Base-by-base conservation (phyloP, 371 early-diverging fungal species). In the Mortierella sp. region DNA sequence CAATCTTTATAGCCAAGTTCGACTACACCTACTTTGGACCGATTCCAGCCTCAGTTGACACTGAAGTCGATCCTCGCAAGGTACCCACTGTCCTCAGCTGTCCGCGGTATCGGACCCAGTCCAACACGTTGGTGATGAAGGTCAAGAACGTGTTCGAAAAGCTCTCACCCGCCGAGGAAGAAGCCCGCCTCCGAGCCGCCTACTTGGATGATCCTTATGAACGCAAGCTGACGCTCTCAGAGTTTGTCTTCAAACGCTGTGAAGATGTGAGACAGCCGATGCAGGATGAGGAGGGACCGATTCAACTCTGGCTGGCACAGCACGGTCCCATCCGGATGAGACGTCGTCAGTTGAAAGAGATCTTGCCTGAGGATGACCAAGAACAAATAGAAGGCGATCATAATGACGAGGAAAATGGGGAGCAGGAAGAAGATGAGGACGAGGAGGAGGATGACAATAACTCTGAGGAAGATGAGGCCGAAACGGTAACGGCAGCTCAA, bases 1-100 rank as follows among this genome's bases (percentile, higher is more conserved):
- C 9, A 27, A 7, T 27, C 17, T 32, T 1, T 42, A 43, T 49
- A 76, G 70, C 81, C 28, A 81, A 80, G 49, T 87, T 87, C 70
- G 84, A 87, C 52, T 84, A 84, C 63, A 82, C 82, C 6, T 85
- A 75, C 49, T 73, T 75, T 43, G 80, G 80, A 3, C 70, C 81
- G 15, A 76, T 79, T 21, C 68, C 64, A 8, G 52, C 80, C 0
- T 66, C 73, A 2, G 55, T 63, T 24, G 73, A 73, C 21, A 54
- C 50, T 0, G 67, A 73, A 3, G 73, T 73, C 24, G 60, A 73
- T 17, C 68, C 73, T 19, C 46, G 44, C 54, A 73, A 66, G 68
- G 49, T 62, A 24, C 73, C 73, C 17, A 53, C 34, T 30, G 63
- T 73, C 21, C 63, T 67, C 17, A 47, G 54, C 26, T 50, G 32